Evolutionary conservation across 306 rosid genomes (phyloP).

Genomic region (Clitoria ternatea): DNA sequence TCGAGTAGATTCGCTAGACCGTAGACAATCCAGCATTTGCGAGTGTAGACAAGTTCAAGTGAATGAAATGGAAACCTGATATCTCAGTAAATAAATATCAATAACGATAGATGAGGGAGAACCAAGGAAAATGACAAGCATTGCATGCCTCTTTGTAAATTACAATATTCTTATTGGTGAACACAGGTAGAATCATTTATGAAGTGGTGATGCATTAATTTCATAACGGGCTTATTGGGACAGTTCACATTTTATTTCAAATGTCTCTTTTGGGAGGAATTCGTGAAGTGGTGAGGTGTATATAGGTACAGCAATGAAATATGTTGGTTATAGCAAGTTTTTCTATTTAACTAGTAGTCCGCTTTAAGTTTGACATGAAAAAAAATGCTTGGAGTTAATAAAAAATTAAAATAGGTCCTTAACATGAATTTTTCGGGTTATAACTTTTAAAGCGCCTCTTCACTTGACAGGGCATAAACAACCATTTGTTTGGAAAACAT

Average conservation of each 20-base stretch:
- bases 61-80: neutral
- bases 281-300: too few species aligned
- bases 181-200: slow-evolving; percentile 18
- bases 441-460: too few species aligned
- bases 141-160: slow-evolving; percentile 26
- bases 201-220: neutral
- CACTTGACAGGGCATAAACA: too few species aligned
- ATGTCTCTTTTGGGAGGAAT: neutral
- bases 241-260: neutral
- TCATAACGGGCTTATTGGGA: neutral
- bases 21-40: slow-evolving; percentile 23
- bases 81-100: slow-evolving; percentile 19
- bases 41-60: slow-evolving; percentile 16
- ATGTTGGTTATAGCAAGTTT: too few species aligned
- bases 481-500: too few species aligned
- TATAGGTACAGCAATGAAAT: too few species aligned
- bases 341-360: too few species aligned
- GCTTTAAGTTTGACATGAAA: too few species aligned
- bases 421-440: too few species aligned
- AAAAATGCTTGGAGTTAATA: too few species aligned
- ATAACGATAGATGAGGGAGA: neutral
- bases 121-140: slow-evolving; percentile 11
- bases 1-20: slow-evolving; percentile 21
- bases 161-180: slow-evolving; percentile 18
- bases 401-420: too few species aligned